Percentiles rank a stretch among this genome's conserved stretches.
Conservation (phyloP, 1,284 basidiomycete species). For the Pseudozyma tsukubaensis region DNA sequence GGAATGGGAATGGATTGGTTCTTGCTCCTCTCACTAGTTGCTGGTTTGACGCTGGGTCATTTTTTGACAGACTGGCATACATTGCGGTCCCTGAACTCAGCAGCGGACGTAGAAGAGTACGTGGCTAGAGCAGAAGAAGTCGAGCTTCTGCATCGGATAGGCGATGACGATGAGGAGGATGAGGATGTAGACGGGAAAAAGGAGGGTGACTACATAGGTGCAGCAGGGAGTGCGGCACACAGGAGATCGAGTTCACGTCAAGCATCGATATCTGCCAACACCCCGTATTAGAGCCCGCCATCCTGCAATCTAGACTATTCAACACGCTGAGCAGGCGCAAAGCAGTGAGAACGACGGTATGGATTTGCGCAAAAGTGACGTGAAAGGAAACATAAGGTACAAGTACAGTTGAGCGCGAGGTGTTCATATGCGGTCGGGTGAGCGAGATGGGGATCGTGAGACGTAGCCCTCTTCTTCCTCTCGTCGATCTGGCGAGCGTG, state of each 20-base stretch:
- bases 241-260: background rate
- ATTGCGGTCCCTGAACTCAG: background rate
- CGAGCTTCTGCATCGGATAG: background rate
- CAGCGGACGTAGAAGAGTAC: background rate
- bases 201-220: background rate
- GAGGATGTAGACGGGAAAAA: background rate
- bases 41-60: conserved; percentile 17
- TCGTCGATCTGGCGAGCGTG: conserved; percentile 10
- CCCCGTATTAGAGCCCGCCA: background rate
- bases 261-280: too few species aligned
- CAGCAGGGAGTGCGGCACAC: background rate
- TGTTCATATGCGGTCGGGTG: conserved; percentile 35
- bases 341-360: too few species aligned
- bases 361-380: too few species aligned
- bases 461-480: conserved; percentile 43
- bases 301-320: too few species aligned
- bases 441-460: conserved; percentile 69
- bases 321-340: too few species aligned
- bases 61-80: conserved; percentile 9
- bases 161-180: background rate
- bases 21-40: conserved; percentile 21
- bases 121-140: conserved; percentile 1
- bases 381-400: background rate
- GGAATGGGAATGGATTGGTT: conserved; percentile 51
- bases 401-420: conserved; percentile 1